Evolutionary conservation across 2,329 filamentous ascomycete genomes (phyloP), one percentile per base, ranked within the genome.

Genomic region (Colletotrichum shisoi): DNA sequence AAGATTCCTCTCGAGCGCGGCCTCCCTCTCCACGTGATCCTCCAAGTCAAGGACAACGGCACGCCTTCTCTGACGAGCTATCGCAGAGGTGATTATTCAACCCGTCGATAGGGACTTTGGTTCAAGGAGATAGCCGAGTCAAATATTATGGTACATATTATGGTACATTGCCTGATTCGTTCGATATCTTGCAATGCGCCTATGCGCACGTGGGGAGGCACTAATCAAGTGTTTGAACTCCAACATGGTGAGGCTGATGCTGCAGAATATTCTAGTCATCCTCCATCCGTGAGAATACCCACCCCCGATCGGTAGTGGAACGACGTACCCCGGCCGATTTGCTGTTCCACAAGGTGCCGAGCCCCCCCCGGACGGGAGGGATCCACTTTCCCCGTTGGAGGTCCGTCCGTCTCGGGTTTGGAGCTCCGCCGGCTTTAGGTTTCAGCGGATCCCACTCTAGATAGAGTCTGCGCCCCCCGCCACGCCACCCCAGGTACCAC

Each of bases 21-120:
- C 3, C 78, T 83, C 72, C 68, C 79, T 49, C 74, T 84, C 69
- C 83, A 85, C 72, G 68, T 85, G 45, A 80, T 86, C 31, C 74
- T 86, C 1, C 80, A 84, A 69, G 82, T 84, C 4, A 80, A 74
- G 8, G 80, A 83, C 62, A 72, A 75, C 21, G 83, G 82, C 1
- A 74, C 73, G 3, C 80, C 80, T 21, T 72, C 74, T 8, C 72
- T 85, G 70, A 83, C 80, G 40, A 81, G 76, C 56, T 85, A 85
- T 73, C 77, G 80, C 59, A 72, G 83, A 15, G 74, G 74, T 85
- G 19, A 63, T 80, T 6, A 73, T 79, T 31, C 75, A 79, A 69
- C 60, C 73, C 0, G 73, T 73, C 1, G 77, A 78, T 46, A 73
- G 71, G 63, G 71, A 75, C 9, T 69, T 67, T 46, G 15, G 21